phyloP scores from a whole-genome alignment of 768 basidiomycete genomes.

The Tricholoma sp. region DNA sequence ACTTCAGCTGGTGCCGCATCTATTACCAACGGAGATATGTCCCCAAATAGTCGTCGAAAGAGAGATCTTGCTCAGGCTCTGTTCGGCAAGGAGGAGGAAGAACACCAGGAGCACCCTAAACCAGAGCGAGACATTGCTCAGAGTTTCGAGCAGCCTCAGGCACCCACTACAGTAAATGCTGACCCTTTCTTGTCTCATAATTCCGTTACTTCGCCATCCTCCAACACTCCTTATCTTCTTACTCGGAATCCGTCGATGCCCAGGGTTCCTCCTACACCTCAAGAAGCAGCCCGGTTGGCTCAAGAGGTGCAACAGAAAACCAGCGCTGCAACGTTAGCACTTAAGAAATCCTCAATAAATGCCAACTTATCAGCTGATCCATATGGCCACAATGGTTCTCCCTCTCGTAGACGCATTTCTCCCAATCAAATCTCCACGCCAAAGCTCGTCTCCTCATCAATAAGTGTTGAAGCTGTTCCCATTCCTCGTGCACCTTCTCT shows the following conservation, averaged over 20 bases:
- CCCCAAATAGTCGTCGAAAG: slow-evolving; percentile 56
- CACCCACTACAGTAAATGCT: slow-evolving; percentile 5
- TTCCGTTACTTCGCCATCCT: slow-evolving; percentile 21
- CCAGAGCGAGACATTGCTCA: background rate
- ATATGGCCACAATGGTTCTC: slow-evolving; percentile 22
- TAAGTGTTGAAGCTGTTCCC: slow-evolving; percentile 64
- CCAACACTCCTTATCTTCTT: slow-evolving; percentile 29
- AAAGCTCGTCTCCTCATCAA: slow-evolving; percentile 59
- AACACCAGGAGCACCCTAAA: slow-evolving; percentile 11
- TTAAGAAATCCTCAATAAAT: slow-evolving; percentile 39
- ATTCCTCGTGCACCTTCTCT: slow-evolving; percentile 45
- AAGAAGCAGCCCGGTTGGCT: slow-evolving; percentile 53
- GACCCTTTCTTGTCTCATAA: slow-evolving; percentile 16
- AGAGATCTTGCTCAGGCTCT: slow-evolving; percentile 74
- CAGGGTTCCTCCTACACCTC: slow-evolving; percentile 35
- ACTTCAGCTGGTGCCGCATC: slow-evolving; percentile 10
- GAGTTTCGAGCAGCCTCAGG: background rate
- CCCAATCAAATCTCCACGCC: slow-evolving; percentile 64
- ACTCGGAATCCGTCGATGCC: slow-evolving; percentile 38
- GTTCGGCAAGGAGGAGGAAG: slow-evolving; percentile 48
- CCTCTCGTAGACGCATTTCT: slow-evolving; percentile 53
- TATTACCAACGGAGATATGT: slow-evolving; percentile 30
- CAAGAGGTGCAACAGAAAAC: slow-evolving; percentile 64
- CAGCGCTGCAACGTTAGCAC: slow-evolving; percentile 59
- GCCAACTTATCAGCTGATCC: slow-evolving; percentile 32